Evolutionary conservation across 106 monocot genomes (phyloP).

Genomic region (Agapanthus africanus): DNA sequence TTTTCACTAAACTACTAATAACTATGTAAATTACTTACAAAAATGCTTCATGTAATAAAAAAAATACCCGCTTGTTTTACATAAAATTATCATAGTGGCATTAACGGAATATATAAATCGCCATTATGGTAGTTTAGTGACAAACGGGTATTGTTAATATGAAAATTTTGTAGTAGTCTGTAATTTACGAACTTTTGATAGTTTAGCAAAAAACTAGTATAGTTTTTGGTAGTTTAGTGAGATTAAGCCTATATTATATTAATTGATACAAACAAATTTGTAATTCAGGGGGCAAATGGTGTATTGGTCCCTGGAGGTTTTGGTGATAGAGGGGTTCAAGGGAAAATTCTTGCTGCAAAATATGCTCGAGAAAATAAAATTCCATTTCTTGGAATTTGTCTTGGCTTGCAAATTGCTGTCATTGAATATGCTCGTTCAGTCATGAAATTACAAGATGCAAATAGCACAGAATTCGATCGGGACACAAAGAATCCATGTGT

Average conservation of each 20-base stretch:
- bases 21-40: too few species aligned
- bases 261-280: not conserved
- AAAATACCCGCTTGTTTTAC: not conserved
- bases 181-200: too few species aligned
- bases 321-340: constrained; percentile 89
- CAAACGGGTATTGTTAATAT: too few species aligned
- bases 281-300: constrained; percentile 66
- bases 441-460: constrained; percentile 71
- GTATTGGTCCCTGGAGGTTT: constrained; percentile 94
- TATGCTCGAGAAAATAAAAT: constrained; percentile 87
- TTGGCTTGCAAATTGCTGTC: constrained; percentile 96
- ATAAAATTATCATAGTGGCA: too few species aligned
- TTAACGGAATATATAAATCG: too few species aligned
- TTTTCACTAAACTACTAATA: not conserved
- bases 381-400: constrained; percentile 93
- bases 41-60: not conserved
- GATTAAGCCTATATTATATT: too few species aligned
- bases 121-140: too few species aligned
- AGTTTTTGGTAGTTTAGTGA: too few species aligned
- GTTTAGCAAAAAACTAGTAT: too few species aligned
- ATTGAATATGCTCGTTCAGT: constrained; percentile 84
- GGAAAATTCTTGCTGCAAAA: constrained; percentile 93
- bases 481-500: constrained; percentile 64
- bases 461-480: constrained; percentile 83
- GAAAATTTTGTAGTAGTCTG: too few species aligned